These are phyloP conservation scores for Crithidia thermophila DNA, from an alignment of 208 protist genomes.

Conservation along the genomic window DNA sequence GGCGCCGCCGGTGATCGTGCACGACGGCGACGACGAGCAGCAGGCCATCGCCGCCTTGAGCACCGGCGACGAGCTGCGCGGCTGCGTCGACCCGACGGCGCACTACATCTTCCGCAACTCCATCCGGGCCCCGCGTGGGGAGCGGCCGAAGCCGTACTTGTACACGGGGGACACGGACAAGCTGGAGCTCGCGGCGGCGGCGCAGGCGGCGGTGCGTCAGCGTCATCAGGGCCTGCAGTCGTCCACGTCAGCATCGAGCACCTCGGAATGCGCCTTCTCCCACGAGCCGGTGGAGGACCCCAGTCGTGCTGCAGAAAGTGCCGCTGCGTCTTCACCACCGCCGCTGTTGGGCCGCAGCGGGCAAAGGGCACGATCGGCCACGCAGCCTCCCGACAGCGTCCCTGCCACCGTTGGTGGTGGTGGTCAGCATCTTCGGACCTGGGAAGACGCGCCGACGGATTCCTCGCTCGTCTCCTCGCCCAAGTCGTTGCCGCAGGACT, in stretches of 20 bases:
- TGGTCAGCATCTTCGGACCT: background rate
- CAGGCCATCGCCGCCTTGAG: slow-evolving; percentile 6
- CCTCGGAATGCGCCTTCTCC: background rate
- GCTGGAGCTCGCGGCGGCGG: slow-evolving; percentile 5
- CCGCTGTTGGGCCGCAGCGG: slow-evolving; percentile 7
- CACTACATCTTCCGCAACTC: slow-evolving; percentile 40
- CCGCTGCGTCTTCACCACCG: no score
- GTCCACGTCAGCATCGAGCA: background rate
- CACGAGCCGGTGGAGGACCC: slow-evolving; percentile 1
- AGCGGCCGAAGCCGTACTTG: slow-evolving; percentile 15
- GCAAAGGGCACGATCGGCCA: no score
- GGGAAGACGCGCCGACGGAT: background rate
- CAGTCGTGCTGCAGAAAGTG: no score
- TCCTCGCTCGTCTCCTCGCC: no score
- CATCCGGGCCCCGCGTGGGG: slow-evolving; percentile 25
- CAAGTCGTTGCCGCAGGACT: background rate
- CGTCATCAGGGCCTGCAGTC: slow-evolving; percentile 2
- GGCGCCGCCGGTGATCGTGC: background rate
- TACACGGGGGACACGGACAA: slow-evolving; percentile 2
- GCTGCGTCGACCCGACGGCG: slow-evolving; percentile 2
- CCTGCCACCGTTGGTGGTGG: no score
- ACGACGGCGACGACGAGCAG: slow-evolving; percentile 5
- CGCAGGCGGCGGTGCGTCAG: slow-evolving; percentile 10
- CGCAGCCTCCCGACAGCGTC: no score
- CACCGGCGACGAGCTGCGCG: slow-evolving; percentile 18